Evolutionary conservation across 208 protist species (phyloP).

Genomic region (Wallacemonas sp.): DNA sequence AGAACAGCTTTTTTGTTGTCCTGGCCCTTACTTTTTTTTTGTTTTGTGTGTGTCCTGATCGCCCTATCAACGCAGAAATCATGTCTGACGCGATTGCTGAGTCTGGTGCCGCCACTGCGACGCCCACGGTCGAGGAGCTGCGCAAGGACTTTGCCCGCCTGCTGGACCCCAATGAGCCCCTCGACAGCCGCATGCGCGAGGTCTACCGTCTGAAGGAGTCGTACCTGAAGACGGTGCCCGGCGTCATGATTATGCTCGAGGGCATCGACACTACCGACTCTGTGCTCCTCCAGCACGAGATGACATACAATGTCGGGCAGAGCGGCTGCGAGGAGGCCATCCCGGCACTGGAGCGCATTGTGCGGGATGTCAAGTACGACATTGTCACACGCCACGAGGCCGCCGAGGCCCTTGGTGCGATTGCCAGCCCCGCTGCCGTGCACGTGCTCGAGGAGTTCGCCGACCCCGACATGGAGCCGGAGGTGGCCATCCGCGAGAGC

Average conservation of each 20-base stretch:
- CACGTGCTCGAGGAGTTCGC: conserved; percentile 54
- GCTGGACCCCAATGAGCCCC: conserved; percentile 70
- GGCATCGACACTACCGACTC: conserved; percentile 88
- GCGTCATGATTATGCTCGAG: conserved; percentile 57
- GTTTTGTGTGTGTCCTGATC: conserved; percentile 9
- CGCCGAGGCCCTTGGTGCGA: conserved; percentile 94
- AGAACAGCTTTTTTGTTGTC: conserved; percentile 16
- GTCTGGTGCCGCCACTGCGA: neutral
- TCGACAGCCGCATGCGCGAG: conserved; percentile 86
- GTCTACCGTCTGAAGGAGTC: conserved; percentile 86
- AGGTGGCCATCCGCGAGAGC: conserved; percentile 91
- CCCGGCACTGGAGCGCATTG: conserved; percentile 73
- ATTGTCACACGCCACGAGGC: conserved; percentile 97
- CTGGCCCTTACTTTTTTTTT: conserved; percentile 16
- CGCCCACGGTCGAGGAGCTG: conserved; percentile 43
- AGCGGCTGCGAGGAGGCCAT: conserved; percentile 83
- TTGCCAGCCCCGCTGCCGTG: conserved; percentile 46
- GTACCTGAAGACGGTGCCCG: conserved; percentile 61
- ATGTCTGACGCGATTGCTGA: conserved; percentile 16
- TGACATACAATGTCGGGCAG: conserved; percentile 97
- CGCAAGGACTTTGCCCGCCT: conserved; percentile 66
- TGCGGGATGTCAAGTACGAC: conserved; percentile 86
- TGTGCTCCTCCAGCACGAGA: conserved; percentile 97
- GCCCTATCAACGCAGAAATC: no score
- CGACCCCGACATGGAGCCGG: conserved; percentile 49